Base-by-base conservation (phyloP, 2,329 filamentous ascomycete genomes). In the Colletotrichum eleusines region DNA sequence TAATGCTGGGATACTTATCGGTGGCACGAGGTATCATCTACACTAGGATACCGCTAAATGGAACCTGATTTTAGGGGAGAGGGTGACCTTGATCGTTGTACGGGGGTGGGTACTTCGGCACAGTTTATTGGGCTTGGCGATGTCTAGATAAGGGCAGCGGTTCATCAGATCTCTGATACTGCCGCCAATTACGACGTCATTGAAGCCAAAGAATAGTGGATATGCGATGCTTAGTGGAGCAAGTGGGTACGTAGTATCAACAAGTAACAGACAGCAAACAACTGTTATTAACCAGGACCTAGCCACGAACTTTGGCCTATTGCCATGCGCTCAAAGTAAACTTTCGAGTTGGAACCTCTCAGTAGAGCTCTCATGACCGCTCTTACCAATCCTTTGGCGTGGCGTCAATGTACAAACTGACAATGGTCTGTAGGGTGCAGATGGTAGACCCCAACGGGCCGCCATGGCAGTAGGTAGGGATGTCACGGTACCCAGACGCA, bases 401-500 rank as follows among this genome's bases (percentile, higher is more conserved):
- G 20, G 11, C 28, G 20, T 66, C 63, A 35, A 66, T 50, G 44
- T 66, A 66, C 1, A 60, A 40, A 16, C 38, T 42, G 44, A 60
- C 54, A 18, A 57, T 16, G 4, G 33, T 35, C 23, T 59, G 42
- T 14, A 31, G 16, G 23, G 63, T 66, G 55, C 54, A 66, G 54
- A 51, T 51, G 26, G 48, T 51, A 0, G 48, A 28, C 16, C 48
- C 48, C 16, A 18, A 4, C 48, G 48, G 48, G 18, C 48, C 48
- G 12, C 26, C 48, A 51, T 51, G 48, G 3, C 48, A 51, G 48
- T 31, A 51, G 8, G 63, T 60, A 28, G 63, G 44, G 6, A 66
- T 46, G 18, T 60, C 54, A 14, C 63, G 44, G 23, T 42, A 66
- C 8, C 63, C 63, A 42, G 54, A 66, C 23, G 26, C 44, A 26